Evolutionary conservation across 73 alveolate genomes (phyloP), one percentile per base, ranked within the genome.

Genomic region (Blepharisma japonicum): DNA sequence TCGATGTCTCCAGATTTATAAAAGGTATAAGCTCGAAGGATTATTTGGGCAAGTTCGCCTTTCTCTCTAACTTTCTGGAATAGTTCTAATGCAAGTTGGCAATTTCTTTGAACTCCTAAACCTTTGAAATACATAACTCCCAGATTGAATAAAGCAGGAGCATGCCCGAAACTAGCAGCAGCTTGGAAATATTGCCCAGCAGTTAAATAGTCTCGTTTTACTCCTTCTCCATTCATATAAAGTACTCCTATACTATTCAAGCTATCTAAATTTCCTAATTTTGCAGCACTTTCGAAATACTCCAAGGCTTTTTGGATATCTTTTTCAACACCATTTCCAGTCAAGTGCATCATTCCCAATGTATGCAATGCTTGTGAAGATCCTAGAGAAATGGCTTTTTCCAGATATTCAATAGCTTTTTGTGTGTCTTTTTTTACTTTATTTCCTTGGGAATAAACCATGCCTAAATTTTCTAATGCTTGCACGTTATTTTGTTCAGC

Each of bases 141-240:
- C 2, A 14, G 23, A 20, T 53, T 53, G 23, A 14, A 53, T 20
- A 53, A 14, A 53, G 67, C 67, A 14, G 67, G 67, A 53, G n/a
- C 27, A 53, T 53, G 23, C 23, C 67, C 67, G 2, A 53, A 20
- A 4, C 23, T 53, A 14, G 67, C 67, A 14, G 67, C n/a, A 1
- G 67, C n/a, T 53, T 53, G 27, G 23, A 53, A 53, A 53, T 53
- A 53, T 14, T 14, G n/a, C 23, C 67, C 67, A 53, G 67, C 67
- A 11, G n/a, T 53, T 53, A 14, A 1, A 20, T 14, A 14, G n/a
- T 53, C 67, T 14, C 4, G 0, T 53, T 53, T 53, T 0, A 14
- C 23, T 14, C 23, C n/a, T 14, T 53, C 23, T 11, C 67, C 67
- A 53, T 53, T 14, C 27, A 53, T 14, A 20, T 53, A 53, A 14